These are phyloP conservation scores for Emydomyces testavorans DNA, from an alignment of 2,329 filamentous ascomycete genomes.

Conservation along the genomic window DNA sequence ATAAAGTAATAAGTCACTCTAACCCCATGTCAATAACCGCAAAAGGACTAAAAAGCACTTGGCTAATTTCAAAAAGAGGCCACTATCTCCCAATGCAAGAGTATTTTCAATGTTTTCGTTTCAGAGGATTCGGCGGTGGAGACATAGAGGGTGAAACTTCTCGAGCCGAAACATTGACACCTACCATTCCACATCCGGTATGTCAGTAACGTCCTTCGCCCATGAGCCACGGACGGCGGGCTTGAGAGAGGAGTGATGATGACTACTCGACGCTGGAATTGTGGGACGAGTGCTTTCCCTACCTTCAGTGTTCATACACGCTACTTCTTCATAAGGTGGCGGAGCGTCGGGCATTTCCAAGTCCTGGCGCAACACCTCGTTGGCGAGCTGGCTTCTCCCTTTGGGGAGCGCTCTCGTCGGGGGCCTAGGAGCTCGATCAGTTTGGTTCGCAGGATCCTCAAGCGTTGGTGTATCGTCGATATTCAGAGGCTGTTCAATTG, in stretches of 20 bases:
- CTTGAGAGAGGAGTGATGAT: background rate
- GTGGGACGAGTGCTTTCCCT: slow-evolving; percentile 1
- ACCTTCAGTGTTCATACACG: slow-evolving; percentile 1
- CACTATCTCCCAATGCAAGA: background rate
- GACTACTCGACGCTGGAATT: background rate
- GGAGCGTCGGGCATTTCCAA: slow-evolving; percentile 12
- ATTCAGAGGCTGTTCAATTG: background rate
- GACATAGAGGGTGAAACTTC: slow-evolving; percentile 14
- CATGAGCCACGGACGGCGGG: slow-evolving; percentile 1
- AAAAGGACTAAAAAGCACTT: background rate
- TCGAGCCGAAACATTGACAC: slow-evolving; percentile 14
- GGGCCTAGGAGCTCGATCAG: background rate
- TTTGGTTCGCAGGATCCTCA: background rate
- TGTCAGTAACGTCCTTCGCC: slow-evolving; percentile 20
- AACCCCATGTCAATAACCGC: too few species aligned
- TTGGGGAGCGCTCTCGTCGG: background rate
- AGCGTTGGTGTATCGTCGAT: background rate
- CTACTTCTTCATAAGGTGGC: slow-evolving; percentile 13
- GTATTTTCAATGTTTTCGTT: slow-evolving; percentile 23
- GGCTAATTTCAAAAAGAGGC: background rate
- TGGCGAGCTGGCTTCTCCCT: background rate
- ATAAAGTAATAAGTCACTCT: too few species aligned
- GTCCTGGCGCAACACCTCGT: background rate
- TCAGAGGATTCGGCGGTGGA: slow-evolving; percentile 23
- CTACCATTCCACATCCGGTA: slow-evolving; percentile 24